Evolutionary conservation across 1,284 basidiomycete species (phyloP), one percentile per base, ranked within the genome.

Genomic region (Leccinum fuscescens): DNA sequence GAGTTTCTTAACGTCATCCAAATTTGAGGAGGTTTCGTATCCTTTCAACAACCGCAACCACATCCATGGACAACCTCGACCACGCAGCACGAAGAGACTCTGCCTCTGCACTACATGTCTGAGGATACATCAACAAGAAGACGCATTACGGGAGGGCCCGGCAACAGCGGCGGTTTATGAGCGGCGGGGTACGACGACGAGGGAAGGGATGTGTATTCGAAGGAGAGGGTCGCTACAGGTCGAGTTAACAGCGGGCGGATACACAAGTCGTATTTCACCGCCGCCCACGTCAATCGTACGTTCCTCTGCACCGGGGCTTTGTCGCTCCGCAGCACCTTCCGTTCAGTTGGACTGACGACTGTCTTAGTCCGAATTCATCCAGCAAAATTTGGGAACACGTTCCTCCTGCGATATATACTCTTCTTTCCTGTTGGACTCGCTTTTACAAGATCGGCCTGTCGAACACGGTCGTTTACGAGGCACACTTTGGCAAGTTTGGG

Each of bases 121-220:
- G n/a, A n/a, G n/a, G n/a, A n/a, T n/a, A n/a, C 82, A 57, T 83
- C 81, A 44, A 58, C 82, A 56, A 82, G 88, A 64, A 79, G 87
- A 66, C 78, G 88, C 68, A 80, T 82, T 35, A 72, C 80, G 22
- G 80, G 78, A 65, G 79, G 76, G 15, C 77, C 80, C 14, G 77
- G 76, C 58, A 72, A 67, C 46, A 67, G 72, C 37, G 77, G 74
- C n/a, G 74, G 72, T 74, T 74, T 37, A 74, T 70, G 63, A 52
- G 71, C 72, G 61, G 67, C 71, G 60, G 67, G 71, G 48, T 77
- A 79, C 64, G 88, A 90, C 67, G 86, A 88, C 71, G 85, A 85
- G 62, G 85, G 88, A 27, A 92, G 91, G 76, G 88, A 87, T 62
- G 85, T 89, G 12, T 91, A 89, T 69, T 80, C 79, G 68, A 92